These are phyloP conservation scores for Botrytis aclada DNA, from an alignment of 2,329 filamentous ascomycete genomes.

Conservation along the genomic window DNA sequence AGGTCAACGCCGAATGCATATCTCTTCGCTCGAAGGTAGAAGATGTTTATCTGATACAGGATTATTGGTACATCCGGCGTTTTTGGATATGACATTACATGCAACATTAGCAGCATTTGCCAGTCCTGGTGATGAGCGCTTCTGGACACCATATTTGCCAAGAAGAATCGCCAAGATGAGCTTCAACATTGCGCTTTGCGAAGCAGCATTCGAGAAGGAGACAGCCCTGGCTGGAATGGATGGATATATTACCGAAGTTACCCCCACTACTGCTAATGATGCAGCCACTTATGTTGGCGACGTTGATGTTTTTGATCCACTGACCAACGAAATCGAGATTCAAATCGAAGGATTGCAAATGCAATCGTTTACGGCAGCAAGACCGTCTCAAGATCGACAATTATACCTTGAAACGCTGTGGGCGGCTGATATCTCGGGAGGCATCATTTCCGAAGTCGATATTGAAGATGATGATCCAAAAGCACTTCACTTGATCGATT, in stretches of 20 bases:
- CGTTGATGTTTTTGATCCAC: conserved; percentile 10
- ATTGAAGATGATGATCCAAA: conserved; percentile 21
- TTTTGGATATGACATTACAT: conserved; percentile 56
- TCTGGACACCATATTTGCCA: conserved; percentile 29
- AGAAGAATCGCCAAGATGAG: conserved; percentile 26
- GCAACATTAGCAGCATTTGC: conserved; percentile 41
- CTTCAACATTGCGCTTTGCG: conserved; percentile 27
- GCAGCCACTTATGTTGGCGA: conserved; percentile 11
- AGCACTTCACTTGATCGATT: conserved; percentile 20
- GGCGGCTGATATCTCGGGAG: conserved; percentile 25
- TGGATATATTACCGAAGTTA: conserved; percentile 15
- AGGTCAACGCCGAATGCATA: conserved; percentile 19
- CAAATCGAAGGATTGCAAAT: conserved; percentile 29
- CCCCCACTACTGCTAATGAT: conserved; percentile 1
- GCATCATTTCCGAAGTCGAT: conserved; percentile 19
- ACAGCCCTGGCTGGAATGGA: conserved; percentile 12
- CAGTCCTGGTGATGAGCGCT: conserved; percentile 26
- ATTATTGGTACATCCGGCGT: conserved; percentile 50
- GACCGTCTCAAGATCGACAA: conserved; percentile 26
- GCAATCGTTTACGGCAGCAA: conserved; percentile 27
- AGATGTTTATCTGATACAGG: neutral
- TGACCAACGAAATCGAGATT: conserved; percentile 21
- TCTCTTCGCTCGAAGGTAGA: conserved; percentile 17
- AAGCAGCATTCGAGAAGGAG: conserved; percentile 10
- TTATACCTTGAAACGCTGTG: conserved; percentile 28